phyloP scores from a whole-genome alignment of 805 yeast genomes.

The Hanseniaspora hatyaiensis region DNA sequence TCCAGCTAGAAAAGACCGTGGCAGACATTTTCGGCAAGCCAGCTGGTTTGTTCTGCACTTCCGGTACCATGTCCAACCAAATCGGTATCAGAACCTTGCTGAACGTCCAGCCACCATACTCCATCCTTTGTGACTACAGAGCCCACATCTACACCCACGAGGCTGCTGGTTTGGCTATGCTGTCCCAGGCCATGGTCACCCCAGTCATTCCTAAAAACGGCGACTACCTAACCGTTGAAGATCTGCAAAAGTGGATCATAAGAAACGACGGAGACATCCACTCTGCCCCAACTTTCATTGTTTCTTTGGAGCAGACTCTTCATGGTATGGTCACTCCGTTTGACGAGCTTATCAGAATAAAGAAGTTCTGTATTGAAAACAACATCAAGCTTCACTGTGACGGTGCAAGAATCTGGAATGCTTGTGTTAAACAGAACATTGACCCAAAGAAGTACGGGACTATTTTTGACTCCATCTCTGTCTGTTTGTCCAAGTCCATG shows the following conservation, averaged over 20 bases:
- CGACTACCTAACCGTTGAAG: slow-evolving; percentile 64
- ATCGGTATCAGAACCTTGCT: slow-evolving; percentile 67
- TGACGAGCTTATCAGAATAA: slow-evolving; percentile 62
- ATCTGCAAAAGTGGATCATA: slow-evolving; percentile 47
- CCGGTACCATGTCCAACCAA: slow-evolving; percentile 88
- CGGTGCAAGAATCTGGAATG: slow-evolving; percentile 94
- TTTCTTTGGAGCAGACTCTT: slow-evolving; percentile 78
- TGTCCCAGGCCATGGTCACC: slow-evolving; percentile 84
- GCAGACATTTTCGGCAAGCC: slow-evolving; percentile 65
- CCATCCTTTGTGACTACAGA: slow-evolving; percentile 75
- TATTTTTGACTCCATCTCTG: slow-evolving; percentile 76
- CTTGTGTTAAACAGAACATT: slow-evolving; percentile 55
- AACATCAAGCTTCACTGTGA: slow-evolving; percentile 65
- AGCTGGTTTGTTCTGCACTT: slow-evolving; percentile 70
- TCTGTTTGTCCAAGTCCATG: slow-evolving; percentile 77
- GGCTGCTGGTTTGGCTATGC: slow-evolving; percentile 82
- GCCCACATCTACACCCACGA: slow-evolving; percentile 75
- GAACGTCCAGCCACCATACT: slow-evolving; percentile 64
- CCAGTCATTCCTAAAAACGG: slow-evolving; percentile 75
- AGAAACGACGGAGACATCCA: slow-evolving; percentile 77
- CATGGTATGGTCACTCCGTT: slow-evolving; percentile 74
- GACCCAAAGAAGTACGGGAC: slow-evolving; percentile 53
- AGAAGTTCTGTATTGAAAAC: slow-evolving; percentile 53
- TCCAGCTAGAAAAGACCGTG: slow-evolving; percentile 49
- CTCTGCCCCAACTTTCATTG: slow-evolving; percentile 73